phyloP scores from a whole-genome alignment of 768 basidiomycete genomes.

The Suillus fuscotomentosus region DNA sequence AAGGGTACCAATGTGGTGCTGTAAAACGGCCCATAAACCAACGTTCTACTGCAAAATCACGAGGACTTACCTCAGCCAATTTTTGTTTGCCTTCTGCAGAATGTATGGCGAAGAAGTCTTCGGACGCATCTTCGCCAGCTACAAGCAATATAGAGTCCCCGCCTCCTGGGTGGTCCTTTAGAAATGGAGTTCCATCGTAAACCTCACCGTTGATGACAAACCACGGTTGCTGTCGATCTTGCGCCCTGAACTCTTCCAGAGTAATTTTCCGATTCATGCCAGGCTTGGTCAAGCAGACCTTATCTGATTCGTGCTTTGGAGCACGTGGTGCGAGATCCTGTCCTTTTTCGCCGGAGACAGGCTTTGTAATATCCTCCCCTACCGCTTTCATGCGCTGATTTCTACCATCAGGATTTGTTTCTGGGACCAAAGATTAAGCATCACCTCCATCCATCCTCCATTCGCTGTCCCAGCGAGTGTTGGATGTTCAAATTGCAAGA shows the following conservation, averaged over 20 bases:
- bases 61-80: conserved; percentile 36
- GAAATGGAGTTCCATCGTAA: conserved; percentile 50
- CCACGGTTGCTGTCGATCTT: conserved; percentile 40
- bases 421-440: background rate
- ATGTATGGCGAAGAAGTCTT: conserved; percentile 66
- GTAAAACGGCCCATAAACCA: conserved; percentile 7
- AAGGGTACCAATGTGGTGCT: conserved; percentile 53
- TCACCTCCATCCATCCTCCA: conserved; percentile 62
- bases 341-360: conserved; percentile 30
- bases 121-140: conserved; percentile 59
- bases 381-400: conserved; percentile 42
- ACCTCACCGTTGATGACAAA: conserved; percentile 56
- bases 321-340: background rate
- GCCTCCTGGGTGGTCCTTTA: conserved; percentile 60
- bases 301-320: conserved; percentile 9
- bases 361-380: conserved; percentile 43
- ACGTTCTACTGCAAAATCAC: background rate
- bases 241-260: conserved; percentile 39
- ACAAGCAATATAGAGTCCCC: conserved; percentile 51
- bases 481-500: conserved; percentile 56
- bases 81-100: conserved; percentile 47
- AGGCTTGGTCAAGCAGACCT: conserved; percentile 44
- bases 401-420: background rate
- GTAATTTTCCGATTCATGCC: conserved; percentile 45
- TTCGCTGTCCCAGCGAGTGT: conserved; percentile 45